Base-by-base conservation (phyloP, 306 rosid species). In the Fagus crenata region DNA sequence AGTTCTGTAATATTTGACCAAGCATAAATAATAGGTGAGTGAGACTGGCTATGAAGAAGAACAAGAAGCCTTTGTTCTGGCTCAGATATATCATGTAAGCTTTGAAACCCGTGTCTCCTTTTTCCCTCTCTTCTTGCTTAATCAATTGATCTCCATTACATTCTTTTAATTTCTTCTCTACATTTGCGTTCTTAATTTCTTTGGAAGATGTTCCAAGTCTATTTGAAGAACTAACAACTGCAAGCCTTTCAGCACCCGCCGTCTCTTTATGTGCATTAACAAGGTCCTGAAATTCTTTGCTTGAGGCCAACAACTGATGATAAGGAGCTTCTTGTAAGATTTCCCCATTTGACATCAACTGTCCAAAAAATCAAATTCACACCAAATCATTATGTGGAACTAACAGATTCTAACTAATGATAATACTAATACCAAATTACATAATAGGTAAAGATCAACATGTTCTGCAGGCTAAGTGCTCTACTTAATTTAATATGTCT, bases 341-440 rank as follows among this genome's bases (percentile, higher is more conserved):
- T 75, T 68, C 43, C 36, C 91, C 93, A 33, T 82, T 71, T 36
- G 89, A 86, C 91, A 89, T 81, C 72, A 87, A 87, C 91, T 89
- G 80, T 67, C 43, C 28, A 18, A 12, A 39, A 56, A 71, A 51
- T 8, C 61, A 40, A 12, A 9, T 7, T 77, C 42, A 15, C 35
- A 2, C 9, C 43, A 11, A 70, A 14, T 43, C 35, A 33, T 49
- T 53, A 6, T 22, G 35, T 49, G 53, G 55, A 73, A 56, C 58
- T 64, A 53, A 53, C 2, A 49, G 1, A 42, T 43, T 43, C 13
- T 40, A 13, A 43, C 49, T 43, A 43, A 43, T 42, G 49, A 32
- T 43, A 71, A 51, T 49, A 63, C 7, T 39, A 11, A 51, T 37
- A 71, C 6, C 9, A 12, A 31, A 37, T 14, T 33, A 7, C 8